These are phyloP conservation scores for Apophysomyces ossiformis DNA, from an alignment of 371 early-diverging fungal genomes.

Conservation along the genomic window DNA sequence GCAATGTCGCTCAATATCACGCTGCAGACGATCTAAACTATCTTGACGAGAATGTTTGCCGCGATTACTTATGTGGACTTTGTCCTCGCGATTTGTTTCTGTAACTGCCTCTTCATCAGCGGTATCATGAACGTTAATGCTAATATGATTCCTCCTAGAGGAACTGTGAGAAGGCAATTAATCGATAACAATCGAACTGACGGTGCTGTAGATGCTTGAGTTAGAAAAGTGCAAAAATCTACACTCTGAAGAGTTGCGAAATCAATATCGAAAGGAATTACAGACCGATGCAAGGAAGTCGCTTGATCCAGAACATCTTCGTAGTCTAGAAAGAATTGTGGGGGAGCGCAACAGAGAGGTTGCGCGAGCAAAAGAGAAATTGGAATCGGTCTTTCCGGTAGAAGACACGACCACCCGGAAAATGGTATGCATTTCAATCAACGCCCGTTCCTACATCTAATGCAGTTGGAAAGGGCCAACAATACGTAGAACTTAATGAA, in stretches of 20 bases:
- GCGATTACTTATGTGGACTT: conserved; percentile 20
- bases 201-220: neutral
- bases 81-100: conserved; percentile 18
- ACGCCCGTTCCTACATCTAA: neutral
- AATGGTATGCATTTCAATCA: neutral
- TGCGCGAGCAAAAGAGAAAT: neutral
- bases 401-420: neutral
- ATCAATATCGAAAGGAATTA: conserved; percentile 6
- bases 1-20: no score
- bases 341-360: conserved; percentile 5
- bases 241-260: neutral
- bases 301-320: conserved; percentile 12
- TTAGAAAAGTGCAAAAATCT: conserved; percentile 5
- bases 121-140: neutral
- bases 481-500: neutral
- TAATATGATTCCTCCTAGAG: neutral
- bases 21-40: neutral
- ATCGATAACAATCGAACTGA: neutral
- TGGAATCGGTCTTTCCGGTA: neutral
- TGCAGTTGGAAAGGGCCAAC: neutral
- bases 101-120: neutral
- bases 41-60: conserved; percentile 13
- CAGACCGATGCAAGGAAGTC: conserved; percentile 11
- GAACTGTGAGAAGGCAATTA: neutral
- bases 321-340: neutral